These are phyloP conservation scores for Chrysosporium queenslandicum DNA, from an alignment of 2,329 filamentous ascomycete species.

Conservation along the genomic window DNA sequence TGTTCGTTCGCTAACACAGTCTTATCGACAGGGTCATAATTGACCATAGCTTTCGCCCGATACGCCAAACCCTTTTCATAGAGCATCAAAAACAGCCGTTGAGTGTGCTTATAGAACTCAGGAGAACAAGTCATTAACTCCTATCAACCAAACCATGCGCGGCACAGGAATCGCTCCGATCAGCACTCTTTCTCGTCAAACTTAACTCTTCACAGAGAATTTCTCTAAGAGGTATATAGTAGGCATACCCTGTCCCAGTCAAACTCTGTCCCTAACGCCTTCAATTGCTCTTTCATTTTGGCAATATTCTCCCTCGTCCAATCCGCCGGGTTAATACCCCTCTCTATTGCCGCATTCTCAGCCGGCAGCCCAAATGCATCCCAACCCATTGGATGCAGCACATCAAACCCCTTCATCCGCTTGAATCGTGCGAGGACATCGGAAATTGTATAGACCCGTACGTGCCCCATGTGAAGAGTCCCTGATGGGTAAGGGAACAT, in stretches of 20 bases:
- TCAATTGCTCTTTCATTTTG: conserved; percentile 74
- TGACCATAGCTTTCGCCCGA: conserved; percentile 72
- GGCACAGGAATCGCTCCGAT: neutral
- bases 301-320: conserved; percentile 77
- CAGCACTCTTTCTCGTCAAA: neutral
- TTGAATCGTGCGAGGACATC: conserved; percentile 73
- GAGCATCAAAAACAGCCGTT: conserved; percentile 71
- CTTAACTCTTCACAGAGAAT: neutral
- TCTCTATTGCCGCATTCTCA: conserved; percentile 81
- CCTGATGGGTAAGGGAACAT: conserved; percentile 95
- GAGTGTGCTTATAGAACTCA: conserved; percentile 79
- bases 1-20: conserved; percentile 90
- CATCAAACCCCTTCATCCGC: conserved; percentile 61
- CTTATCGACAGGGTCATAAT: conserved; percentile 81
- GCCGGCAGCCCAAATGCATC: conserved; percentile 85
- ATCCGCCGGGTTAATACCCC: conserved; percentile 61
- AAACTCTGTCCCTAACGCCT: conserved; percentile 69
- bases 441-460: conserved; percentile 82
- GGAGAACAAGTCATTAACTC: conserved; percentile 78
- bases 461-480: conserved; percentile 72
- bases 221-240: neutral
- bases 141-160: conserved; percentile 37
- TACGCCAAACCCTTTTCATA: conserved; percentile 67
- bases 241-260: conserved; percentile 65
- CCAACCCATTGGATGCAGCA: conserved; percentile 88